Evolutionary conservation across 305 asterid genomes (phyloP), one percentile per base, ranked within the genome.

Genomic region (Lippia alba): DNA sequence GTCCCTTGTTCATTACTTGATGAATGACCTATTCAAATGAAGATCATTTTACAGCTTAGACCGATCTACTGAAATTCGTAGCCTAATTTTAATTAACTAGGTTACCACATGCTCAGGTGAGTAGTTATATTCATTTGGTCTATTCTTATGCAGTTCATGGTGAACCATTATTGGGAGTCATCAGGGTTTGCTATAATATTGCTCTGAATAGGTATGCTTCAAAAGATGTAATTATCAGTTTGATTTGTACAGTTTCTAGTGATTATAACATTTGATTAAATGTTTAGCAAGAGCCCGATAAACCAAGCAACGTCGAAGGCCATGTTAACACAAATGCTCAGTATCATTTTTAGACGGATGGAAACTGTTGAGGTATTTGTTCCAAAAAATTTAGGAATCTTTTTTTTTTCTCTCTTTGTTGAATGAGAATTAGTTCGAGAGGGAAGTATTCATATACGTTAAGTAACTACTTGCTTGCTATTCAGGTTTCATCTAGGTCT

Each of bases 261-360:
- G 74, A 84, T 78, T 19, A 70, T 82, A 66, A 64, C 39, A 70
- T 5, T 76, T 61, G 32, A 68, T 79, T 78, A 64, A 79, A 74
- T 81, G 79, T 87, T 79, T 74, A 95, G 99, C 92, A 95, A 95
- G 94, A 90, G 98, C 74, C 96, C 89, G 74, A 87, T 95, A 74
- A 95, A 95, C 87, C 99, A 95, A 87, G 96, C 96, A 58, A 95
- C 99, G 32, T 78, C 99, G 65, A 95, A 90, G 78, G 99, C 99
- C 78, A 95, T 92, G 98, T 75, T 95, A 68, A 92, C 98, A 18
- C 99, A 95, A 76, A 95, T 95, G 96, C 89, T 95, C 78, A 90
- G 96, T 75, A 84, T 86, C 68, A 82, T 92, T 74, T 85, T 92
- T 72, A 88, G 96, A 81, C 87, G 99, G 67, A 90, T 92, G 94